A percentile compares a stretch with the other conserved stretches of the same genome.
Conservation (phyloP, 805 yeast species). For the Pichia rugopelliculosa region DNA sequence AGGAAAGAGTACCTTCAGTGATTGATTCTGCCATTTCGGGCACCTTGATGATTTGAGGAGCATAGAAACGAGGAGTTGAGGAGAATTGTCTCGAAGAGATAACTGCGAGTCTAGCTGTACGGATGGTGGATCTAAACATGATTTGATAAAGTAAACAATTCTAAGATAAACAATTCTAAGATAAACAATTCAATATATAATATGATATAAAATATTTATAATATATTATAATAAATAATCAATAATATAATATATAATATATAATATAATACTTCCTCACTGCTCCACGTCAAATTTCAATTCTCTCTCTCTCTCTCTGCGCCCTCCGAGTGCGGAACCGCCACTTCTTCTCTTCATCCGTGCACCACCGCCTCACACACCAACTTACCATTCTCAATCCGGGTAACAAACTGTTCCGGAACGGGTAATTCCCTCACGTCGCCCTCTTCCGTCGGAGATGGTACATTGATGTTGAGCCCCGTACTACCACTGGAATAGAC, state of each 20-base stretch:
- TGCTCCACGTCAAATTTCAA: too few species aligned
- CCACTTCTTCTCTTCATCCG: slow-evolving; percentile 36
- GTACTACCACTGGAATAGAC: slow-evolving; percentile 81
- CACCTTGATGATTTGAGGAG: slow-evolving; percentile 55
- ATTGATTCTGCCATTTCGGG: slow-evolving; percentile 99
- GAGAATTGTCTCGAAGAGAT: slow-evolving; percentile 2
- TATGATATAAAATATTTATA: too few species aligned
- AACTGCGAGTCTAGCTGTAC: background rate
- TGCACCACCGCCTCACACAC: slow-evolving; percentile 73
- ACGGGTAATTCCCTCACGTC: slow-evolving; percentile 77
- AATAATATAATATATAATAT: too few species aligned
- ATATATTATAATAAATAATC: too few species aligned
- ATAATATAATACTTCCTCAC: too few species aligned
- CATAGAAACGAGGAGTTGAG: background rate
- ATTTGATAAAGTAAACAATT: background rate
- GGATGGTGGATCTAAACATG: background rate
- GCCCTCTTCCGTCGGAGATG: slow-evolving; percentile 43
- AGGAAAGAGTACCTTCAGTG: slow-evolving; percentile 87
- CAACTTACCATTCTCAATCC: slow-evolving; percentile 46
- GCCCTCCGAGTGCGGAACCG: background rate
- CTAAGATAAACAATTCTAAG: too few species aligned
- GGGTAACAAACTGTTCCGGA: slow-evolving; percentile 88
- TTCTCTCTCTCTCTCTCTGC: too few species aligned
- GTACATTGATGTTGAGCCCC: slow-evolving; percentile 71
- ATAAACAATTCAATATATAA: too few species aligned